Evolutionary conservation across 352 stramenopile genomes (phyloP).

Genomic region (Peronospora destructor): DNA sequence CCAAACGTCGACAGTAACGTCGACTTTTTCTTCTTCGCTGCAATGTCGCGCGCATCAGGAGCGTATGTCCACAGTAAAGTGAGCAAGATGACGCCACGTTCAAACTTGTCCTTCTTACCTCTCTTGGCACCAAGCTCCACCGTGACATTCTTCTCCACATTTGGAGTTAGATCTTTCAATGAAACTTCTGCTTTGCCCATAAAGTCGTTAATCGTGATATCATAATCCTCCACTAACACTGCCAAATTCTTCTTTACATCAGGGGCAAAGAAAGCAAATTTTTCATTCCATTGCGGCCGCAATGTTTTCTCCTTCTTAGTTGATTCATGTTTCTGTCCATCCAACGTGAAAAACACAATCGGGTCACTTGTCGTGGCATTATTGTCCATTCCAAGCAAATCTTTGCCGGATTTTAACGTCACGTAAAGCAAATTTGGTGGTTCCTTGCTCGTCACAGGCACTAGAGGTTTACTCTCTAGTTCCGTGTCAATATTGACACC

Average conservation of each 20-base stretch:
- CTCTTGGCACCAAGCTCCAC: slow-evolving; percentile 57
- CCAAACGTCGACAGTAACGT: slow-evolving; percentile 50
- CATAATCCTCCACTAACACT: slow-evolving; percentile 64
- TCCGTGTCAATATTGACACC: slow-evolving; percentile 21
- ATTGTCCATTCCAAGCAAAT: slow-evolving; percentile 82
- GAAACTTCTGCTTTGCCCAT: slow-evolving; percentile 64
- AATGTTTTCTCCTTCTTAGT: slow-evolving; percentile 70
- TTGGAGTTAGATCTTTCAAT: slow-evolving; percentile 40
- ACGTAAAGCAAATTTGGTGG: slow-evolving; percentile 66
- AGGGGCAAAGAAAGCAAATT: slow-evolving; percentile 63
- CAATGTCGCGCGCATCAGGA: slow-evolving; percentile 44
- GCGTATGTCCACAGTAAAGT: slow-evolving; percentile 57
- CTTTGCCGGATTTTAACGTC: slow-evolving; percentile 63
- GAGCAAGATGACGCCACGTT: slow-evolving; percentile 46
- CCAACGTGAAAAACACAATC: slow-evolving; percentile 70
- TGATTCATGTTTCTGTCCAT: slow-evolving; percentile 77
- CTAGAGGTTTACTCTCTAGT: slow-evolving; percentile 17
- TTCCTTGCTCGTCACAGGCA: slow-evolving; percentile 10
- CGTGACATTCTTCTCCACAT: slow-evolving; percentile 49
- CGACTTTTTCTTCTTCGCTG: slow-evolving; percentile 65
- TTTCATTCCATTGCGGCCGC: slow-evolving; percentile 72
- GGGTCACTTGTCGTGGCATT: slow-evolving; percentile 82
- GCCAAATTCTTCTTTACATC: slow-evolving; percentile 47
- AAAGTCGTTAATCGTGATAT: slow-evolving; percentile 76
- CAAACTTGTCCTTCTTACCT: slow-evolving; percentile 60